Evolutionary conservation across 2,329 filamentous ascomycete species (phyloP).

Genomic region (Metarhizium album): DNA sequence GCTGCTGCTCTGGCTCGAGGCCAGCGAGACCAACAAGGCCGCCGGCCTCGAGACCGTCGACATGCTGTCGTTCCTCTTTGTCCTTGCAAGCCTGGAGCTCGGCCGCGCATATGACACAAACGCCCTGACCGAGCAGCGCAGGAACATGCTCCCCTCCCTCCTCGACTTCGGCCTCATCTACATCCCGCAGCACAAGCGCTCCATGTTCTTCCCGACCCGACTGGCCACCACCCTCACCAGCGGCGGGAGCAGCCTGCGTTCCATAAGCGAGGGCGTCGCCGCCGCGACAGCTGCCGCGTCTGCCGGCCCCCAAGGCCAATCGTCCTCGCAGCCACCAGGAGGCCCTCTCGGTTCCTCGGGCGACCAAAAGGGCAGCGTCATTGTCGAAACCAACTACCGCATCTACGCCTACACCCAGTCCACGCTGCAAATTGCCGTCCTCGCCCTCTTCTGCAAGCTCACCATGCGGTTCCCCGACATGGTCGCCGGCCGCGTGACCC

Average conservation of each 20-base stretch:
- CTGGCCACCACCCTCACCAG: constrained; percentile 86
- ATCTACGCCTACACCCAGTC: constrained; percentile 95
- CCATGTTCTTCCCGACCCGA: constrained; percentile 77
- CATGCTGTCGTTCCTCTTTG: constrained; percentile 91
- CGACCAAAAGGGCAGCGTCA: constrained; percentile 67
- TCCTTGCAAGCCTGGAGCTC: constrained; percentile 85
- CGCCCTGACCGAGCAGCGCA: constrained; percentile 70
- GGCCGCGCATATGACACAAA: constrained; percentile 84
- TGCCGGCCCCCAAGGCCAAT: constrained; percentile 21
- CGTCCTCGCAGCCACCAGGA: constrained; percentile 19
- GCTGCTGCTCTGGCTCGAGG: constrained; percentile 84
- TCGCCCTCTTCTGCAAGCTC: constrained; percentile 80
- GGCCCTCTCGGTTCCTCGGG: constrained; percentile 23
- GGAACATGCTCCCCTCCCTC: constrained; percentile 81
- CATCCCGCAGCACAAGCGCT: constrained; percentile 44
- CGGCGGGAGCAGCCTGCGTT: constrained; percentile 66
- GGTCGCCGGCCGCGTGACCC: constrained; percentile 82
- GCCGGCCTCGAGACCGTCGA: constrained; percentile 79
- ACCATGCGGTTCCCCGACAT: constrained; percentile 90
- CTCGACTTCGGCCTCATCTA: constrained; percentile 91
- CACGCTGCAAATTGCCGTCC: constrained; percentile 85
- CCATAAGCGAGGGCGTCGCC: constrained; percentile 56
- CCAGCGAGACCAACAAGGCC: constrained; percentile 48
- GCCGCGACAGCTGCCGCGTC: constrained; percentile 46
- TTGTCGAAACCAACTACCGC: constrained; percentile 96